Conservation (phyloP, 2,329 filamentous ascomycete genomes). For the Colletotrichum euphorbiae region DNA sequence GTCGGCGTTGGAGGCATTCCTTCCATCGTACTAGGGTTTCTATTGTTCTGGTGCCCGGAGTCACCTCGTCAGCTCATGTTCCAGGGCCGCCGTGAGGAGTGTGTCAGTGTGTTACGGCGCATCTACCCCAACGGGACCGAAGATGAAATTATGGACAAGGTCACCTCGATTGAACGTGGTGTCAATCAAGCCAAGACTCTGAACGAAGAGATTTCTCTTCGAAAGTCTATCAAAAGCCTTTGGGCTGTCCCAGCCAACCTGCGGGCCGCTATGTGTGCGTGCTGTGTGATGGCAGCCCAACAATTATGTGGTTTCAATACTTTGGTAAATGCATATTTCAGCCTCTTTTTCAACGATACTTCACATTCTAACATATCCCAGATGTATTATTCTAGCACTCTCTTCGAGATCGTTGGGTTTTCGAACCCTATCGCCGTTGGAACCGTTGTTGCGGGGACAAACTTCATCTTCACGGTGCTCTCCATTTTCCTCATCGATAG, state of each 20-base stretch:
- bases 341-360: background rate
- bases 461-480: slow-evolving; percentile 62
- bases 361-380: background rate
- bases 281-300: slow-evolving; percentile 57
- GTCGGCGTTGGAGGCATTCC: slow-evolving; percentile 36
- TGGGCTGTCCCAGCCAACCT: slow-evolving; percentile 51
- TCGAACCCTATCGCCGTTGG: slow-evolving; percentile 57
- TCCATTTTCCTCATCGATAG: slow-evolving; percentile 60
- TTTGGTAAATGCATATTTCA: background rate
- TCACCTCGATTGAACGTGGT: slow-evolving; percentile 29
- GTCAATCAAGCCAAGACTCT: slow-evolving; percentile 22
- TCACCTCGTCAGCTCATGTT: slow-evolving; percentile 42
- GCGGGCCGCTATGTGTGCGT: slow-evolving; percentile 55
- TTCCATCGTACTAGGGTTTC: slow-evolving; percentile 39
- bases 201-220: slow-evolving; percentile 24
- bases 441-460: slow-evolving; percentile 57
- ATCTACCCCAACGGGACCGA: slow-evolving; percentile 30
- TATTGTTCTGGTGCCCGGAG: slow-evolving; percentile 36
- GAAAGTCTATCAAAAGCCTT: slow-evolving; percentile 44
- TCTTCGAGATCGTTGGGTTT: slow-evolving; percentile 43
- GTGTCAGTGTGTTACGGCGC: slow-evolving; percentile 29
- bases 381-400: slow-evolving; percentile 38
- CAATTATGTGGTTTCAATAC: slow-evolving; percentile 41
- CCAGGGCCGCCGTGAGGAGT: slow-evolving; percentile 49
- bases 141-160: slow-evolving; percentile 46